phyloP scores from a whole-genome alignment of 352 stramenopile genomes.

The Elongisporangium prolatum region DNA sequence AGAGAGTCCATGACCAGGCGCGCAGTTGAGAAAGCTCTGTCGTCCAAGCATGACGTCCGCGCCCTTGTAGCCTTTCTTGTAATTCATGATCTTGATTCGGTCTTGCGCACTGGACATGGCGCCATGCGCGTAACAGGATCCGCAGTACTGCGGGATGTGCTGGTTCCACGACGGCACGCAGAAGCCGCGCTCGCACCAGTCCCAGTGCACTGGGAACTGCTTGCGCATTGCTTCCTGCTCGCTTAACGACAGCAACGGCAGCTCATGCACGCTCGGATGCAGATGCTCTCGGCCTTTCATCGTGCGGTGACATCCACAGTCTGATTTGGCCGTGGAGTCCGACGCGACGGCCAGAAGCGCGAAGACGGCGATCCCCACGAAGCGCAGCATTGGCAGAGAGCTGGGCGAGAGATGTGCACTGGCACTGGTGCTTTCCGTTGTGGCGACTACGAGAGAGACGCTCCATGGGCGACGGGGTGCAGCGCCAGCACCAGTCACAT shows the following conservation, averaged over 20 bases:
- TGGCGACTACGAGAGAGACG: background rate
- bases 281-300: slow-evolving; percentile 73
- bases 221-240: slow-evolving; percentile 27
- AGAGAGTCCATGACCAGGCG: slow-evolving; percentile 61
- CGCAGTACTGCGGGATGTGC: slow-evolving; percentile 85
- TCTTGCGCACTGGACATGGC: slow-evolving; percentile 73
- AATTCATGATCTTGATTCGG: slow-evolving; percentile 81
- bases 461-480: background rate
- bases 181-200: slow-evolving; percentile 86
- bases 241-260: slow-evolving; percentile 35
- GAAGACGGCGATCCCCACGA: slow-evolving; percentile 5
- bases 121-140: slow-evolving; percentile 78
- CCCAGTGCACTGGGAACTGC: slow-evolving; percentile 65
- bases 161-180: slow-evolving; percentile 84
- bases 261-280: slow-evolving; percentile 40
- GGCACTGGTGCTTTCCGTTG: background rate
- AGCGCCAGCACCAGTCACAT: background rate
- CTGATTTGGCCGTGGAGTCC: slow-evolving; percentile 8
- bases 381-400: slow-evolving; percentile 1
- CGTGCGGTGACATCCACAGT: slow-evolving; percentile 58
- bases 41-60: slow-evolving; percentile 75
- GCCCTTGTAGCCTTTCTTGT: slow-evolving; percentile 45
- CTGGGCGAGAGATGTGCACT: background rate
- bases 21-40: slow-evolving; percentile 82
- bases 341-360: slow-evolving; percentile 2